Base-by-base conservation (phyloP, 345 rosid species). In the Camelina hispida region DNA sequence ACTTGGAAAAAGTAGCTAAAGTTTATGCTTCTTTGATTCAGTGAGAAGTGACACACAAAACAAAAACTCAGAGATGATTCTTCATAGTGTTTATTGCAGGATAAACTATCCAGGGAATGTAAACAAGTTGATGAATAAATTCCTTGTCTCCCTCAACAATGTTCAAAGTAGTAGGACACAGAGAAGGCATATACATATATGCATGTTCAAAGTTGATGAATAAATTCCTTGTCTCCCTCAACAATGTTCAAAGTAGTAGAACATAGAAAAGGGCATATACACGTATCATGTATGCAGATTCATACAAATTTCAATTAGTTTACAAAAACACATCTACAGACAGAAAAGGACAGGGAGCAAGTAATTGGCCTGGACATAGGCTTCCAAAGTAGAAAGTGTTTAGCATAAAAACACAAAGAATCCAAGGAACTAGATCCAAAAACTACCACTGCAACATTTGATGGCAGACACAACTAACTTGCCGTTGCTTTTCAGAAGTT, bases 391-490 rank as follows among this genome's bases (percentile, higher is more conserved):
- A 48, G 17, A 25, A 61, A 13, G 3, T 5, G 6, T 3, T 28
- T 16, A 44, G 40, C 11, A 40, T 10, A 0, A 63, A 22, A 55
- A 3, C 11, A n/a, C 53, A 25, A 25, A 55, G 0, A 4, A 25
- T 2, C 15, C 20, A 40, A 1, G 42, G 30, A 55, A 55, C 25
- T 38, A 52, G n/a, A 40, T 42, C 28, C 4, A 15, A 22, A n/a
- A 37, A 20, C 0, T 48, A 60, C 6, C 25, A 35, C 10, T n/a
- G 38, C 59, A 59, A 37, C 30, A 25, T 25, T 25, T 48, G 48
- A 60, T 1, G 50, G 58, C 25, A 59, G 47, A 71, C 50, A 12
- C 44, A 66, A 58, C 58, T 32, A 44, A 22, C n/a, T 72, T 9
- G 37, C 4, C 62, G 1, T n/a, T 43, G 16, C 18, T 35, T 73